Percentiles rank a stretch among this genome's conserved stretches.
Conservation (phyloP, 331 rosid genomes). For the Rhamnella rubrinervis region DNA sequence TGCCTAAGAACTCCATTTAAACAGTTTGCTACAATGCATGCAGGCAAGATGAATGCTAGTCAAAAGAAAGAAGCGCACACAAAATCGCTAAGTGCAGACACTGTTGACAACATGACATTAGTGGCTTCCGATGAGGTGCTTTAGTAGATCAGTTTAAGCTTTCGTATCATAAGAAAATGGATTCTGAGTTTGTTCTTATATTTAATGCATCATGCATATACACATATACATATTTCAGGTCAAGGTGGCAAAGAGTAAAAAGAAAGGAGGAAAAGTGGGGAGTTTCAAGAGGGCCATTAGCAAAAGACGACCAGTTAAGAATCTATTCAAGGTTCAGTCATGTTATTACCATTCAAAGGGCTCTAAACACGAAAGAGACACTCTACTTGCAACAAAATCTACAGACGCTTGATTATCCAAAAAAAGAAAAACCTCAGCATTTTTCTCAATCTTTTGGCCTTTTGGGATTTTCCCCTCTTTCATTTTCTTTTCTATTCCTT, state of each 20-base stretch:
- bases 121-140: conserved; percentile 29
- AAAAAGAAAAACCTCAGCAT: no score
- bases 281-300: conserved; percentile 29
- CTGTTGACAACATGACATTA: conserved; percentile 19
- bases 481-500: not conserved
- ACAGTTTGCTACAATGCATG: not conserved
- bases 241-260: conserved; percentile 25
- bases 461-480: not conserved
- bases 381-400: conserved; percentile 25
- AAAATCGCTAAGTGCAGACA: conserved; percentile 25
- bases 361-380: conserved; percentile 36
- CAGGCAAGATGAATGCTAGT: not conserved
- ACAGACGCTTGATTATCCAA: conserved; percentile 21
- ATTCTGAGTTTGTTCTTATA: not conserved
- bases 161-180: not conserved
- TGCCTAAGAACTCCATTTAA: no score
- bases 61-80: conserved; percentile 10
- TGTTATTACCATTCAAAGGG: conserved; percentile 28
- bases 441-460: not conserved
- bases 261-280: conserved; percentile 36
- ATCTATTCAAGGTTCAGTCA: conserved; percentile 42
- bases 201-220: not conserved
- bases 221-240: conserved; percentile 25
- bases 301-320: conserved; percentile 37
- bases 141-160: no score